A percentile compares a stretch with the other conserved stretches of the same genome.
phyloP scores from a whole-genome alignment of 768 basidiomycete genomes.

The Galerina marginata region DNA sequence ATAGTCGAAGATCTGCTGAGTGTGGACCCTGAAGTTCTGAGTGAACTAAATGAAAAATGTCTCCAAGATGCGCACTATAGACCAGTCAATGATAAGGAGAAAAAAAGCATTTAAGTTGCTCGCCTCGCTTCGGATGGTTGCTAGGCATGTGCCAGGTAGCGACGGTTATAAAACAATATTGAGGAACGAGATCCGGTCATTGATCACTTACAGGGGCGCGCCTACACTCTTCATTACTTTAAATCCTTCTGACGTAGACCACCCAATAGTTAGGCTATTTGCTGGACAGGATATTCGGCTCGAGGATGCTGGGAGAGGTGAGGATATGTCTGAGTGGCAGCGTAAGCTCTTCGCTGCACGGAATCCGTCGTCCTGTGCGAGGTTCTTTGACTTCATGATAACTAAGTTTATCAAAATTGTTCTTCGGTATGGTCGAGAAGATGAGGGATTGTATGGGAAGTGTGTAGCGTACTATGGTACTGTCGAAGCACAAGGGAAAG shows the following conservation, averaged over 20 bases:
- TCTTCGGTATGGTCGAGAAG: conserved; percentile 11
- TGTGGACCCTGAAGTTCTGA: neutral
- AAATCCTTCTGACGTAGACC: conserved; percentile 25
- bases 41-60: neutral
- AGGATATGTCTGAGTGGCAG: conserved; percentile 7
- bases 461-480: conserved; percentile 18
- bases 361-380: conserved; percentile 28
- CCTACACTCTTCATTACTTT: conserved; percentile 28
- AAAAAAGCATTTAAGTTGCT: neutral
- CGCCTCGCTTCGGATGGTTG: conserved; percentile 5
- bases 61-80: neutral
- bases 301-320: conserved; percentile 9
- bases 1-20: neutral
- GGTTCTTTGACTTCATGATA: conserved; percentile 28
- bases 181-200: conserved; percentile 23
- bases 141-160: conserved; percentile 21
- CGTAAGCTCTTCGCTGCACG: conserved; percentile 16
- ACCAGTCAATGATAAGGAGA: neutral
- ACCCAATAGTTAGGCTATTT: conserved; percentile 22
- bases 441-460: conserved; percentile 10
- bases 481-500: conserved; percentile 19
- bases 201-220: conserved; percentile 19
- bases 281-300: conserved; percentile 18
- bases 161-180: conserved; percentile 21
- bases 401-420: conserved; percentile 22